Evolutionary conservation across 208 protist genomes (phyloP).

Genomic region (Tritrichomonas foetus): DNA sequence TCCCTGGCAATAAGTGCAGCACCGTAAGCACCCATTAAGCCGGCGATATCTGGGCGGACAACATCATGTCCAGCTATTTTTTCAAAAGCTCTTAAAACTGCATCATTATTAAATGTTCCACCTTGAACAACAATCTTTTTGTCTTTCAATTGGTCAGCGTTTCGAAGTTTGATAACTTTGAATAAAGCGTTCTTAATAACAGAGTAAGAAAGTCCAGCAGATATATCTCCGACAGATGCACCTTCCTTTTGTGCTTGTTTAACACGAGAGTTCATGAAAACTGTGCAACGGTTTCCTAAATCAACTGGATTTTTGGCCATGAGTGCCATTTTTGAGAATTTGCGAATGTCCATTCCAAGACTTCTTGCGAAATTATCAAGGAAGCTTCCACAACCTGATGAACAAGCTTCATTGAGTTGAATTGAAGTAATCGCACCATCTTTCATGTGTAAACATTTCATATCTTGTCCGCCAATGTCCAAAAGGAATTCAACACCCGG

Average conservation of each 20-base stretch:
- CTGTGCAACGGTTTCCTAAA: background rate
- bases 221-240: background rate
- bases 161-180: background rate
- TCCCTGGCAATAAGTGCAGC: background rate
- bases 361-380: background rate
- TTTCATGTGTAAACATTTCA: background rate
- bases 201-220: background rate
- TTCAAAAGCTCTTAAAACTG: background rate
- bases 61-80: background rate
- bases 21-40: constrained; percentile 13
- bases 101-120: background rate
- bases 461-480: background rate
- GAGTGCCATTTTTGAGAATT: background rate
- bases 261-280: background rate
- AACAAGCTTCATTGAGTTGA: background rate
- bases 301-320: background rate
- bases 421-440: background rate
- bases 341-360: background rate
- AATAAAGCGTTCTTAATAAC: constrained; percentile 1
- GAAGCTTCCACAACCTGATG: background rate
- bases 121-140: constrained; percentile 3
- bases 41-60: background rate
- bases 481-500: background rate
- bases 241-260: constrained; percentile 6
- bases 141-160: background rate